These are phyloP conservation scores for Solanum tacnaense DNA, from an alignment of 257 asterid species.

Conservation along the genomic window DNA sequence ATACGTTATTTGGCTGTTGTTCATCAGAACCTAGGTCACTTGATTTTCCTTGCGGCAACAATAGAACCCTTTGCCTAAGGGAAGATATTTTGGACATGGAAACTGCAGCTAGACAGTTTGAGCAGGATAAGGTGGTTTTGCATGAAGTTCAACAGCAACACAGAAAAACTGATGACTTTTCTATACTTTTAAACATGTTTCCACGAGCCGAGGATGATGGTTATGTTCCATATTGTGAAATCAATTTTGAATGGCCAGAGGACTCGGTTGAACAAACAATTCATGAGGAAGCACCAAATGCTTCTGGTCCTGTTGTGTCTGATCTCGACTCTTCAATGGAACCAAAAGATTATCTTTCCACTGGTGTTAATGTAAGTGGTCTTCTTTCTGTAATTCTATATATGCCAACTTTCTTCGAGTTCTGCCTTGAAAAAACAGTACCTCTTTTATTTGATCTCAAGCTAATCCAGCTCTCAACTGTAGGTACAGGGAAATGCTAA, in stretches of 20 bases:
- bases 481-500: slow-evolving; percentile 22
- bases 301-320: slow-evolving; percentile 17
- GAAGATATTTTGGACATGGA: slow-evolving; percentile 67
- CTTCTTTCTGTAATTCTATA: neutral
- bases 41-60: slow-evolving; percentile 50
- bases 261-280: neutral
- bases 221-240: slow-evolving; percentile 55
- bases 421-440: neutral
- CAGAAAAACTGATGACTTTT: slow-evolving; percentile 34
- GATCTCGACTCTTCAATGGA: slow-evolving; percentile 1
- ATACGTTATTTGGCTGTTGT: slow-evolving; percentile 6
- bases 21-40: slow-evolving; percentile 48
- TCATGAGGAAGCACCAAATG: neutral
- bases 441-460: neutral
- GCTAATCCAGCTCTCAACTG: slow-evolving; percentile 1
- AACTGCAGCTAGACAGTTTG: slow-evolving; percentile 70
- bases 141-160: slow-evolving; percentile 41
- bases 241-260: slow-evolving; percentile 15
- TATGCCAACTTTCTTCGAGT: neutral
- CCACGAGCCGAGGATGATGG: slow-evolving; percentile 35
- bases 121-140: slow-evolving; percentile 42
- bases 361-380: slow-evolving; percentile 18
- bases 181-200: slow-evolving; percentile 33
- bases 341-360: slow-evolving; percentile 11
- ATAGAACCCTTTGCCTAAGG: slow-evolving; percentile 42